Evolutionary conservation across 331 rosid species (phyloP), one percentile per base, ranked within the genome.

Genomic region (Cydonia oblonga): DNA sequence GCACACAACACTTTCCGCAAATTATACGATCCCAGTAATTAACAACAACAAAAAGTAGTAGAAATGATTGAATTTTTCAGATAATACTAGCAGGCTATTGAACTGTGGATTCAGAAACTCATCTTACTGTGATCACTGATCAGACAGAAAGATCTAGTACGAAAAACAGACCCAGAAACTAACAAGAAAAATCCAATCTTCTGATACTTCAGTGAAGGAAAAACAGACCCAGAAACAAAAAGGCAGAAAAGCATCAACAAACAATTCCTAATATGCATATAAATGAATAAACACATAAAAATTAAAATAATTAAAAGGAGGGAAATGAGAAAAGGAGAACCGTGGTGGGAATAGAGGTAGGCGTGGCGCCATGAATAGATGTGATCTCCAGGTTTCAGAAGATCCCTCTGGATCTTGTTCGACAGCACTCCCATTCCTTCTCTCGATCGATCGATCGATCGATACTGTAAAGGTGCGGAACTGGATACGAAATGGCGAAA

Each of bases 361-460:
- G 83, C 86, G 75, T 67, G 76, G 53, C 90, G 81, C 90, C 96
- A 90, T 1, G 96, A 84, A 79, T 90, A 86, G 54, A 90, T 83
- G 58, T 88, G 96, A 80, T 90, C 90, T 0, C 90, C 93, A 3
- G 90, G 77, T 32, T 78, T 80, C 74, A 90, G 58, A 44, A 76
- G 32, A 33, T 78, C 74, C 81, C 76, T 13, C 10, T 74, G 74
- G 71, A 87, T 76, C 87, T 79, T 86, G 64, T 90, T 84, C 7
- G 90, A 90, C 22, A 90, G 62, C 83, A 87, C 24, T 54, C 88
- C 89, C 92, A 90, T 90, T 67, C 4, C 49, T 32, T n/a, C 32
- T n/a, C 68, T 30, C 7, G n/a, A n/a, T n/a, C n/a, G n/a, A n/a
- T 84, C 7, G 90, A 87, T 33, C 32, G 64, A 22, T 54, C 6